Conservation (phyloP, 73 alveolate species). For the Tetrahymena elliotti region DNA sequence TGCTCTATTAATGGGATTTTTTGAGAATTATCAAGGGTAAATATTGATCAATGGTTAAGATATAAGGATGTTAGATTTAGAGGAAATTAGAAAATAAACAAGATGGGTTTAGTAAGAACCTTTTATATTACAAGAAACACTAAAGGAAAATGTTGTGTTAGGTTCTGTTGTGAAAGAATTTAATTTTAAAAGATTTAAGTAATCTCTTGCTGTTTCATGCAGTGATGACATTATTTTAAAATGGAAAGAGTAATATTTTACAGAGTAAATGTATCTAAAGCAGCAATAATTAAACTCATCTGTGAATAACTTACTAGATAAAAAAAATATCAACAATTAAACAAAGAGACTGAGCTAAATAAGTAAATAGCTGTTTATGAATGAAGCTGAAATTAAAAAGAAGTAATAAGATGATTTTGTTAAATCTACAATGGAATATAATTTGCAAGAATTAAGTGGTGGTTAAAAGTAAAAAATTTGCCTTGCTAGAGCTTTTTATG, state of each 20-base stretch:
- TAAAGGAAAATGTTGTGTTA: neutral
- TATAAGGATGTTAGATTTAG: neutral
- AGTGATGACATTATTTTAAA: neutral
- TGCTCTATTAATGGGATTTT: neutral
- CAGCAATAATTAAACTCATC: neutral
- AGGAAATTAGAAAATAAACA: neutral
- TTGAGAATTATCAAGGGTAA: neutral
- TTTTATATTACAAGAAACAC: neutral
- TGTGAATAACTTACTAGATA: neutral
- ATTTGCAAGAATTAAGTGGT: neutral
- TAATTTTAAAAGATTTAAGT: neutral
- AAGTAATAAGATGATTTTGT: neutral
- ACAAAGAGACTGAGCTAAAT: neutral
- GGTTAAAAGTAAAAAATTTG: neutral
- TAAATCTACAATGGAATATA: neutral
- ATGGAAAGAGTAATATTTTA: neutral
- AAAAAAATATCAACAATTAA: neutral
- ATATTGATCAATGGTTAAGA: neutral
- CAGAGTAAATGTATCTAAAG: neutral
- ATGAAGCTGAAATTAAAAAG: neutral
- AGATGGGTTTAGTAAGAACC: neutral
- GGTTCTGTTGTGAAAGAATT: neutral
- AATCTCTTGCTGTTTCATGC: neutral
- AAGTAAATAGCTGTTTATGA: neutral
- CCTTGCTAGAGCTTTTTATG: neutral